Evolutionary conservation across 257 asterid species (phyloP).

Genomic region (Galeopsis tetrahit): DNA sequence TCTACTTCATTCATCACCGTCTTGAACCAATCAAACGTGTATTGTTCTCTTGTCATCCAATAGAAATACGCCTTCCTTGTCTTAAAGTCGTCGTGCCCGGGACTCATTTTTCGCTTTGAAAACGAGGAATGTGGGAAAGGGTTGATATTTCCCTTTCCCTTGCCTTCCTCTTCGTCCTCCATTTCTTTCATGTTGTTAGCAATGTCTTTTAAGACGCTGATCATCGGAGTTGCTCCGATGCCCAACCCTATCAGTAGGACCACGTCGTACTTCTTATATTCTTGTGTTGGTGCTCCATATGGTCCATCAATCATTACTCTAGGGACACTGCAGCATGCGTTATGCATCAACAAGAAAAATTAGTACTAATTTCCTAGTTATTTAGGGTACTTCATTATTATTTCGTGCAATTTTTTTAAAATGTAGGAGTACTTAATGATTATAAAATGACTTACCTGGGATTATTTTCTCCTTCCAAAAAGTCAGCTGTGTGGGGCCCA

Average conservation of each 20-base stretch:
- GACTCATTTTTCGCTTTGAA: constrained; percentile 37
- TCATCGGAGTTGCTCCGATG: constrained; percentile 92
- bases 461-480: constrained; percentile 61
- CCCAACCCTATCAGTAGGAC: constrained; percentile 82
- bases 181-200: constrained; percentile 78
- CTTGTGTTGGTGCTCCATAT: constrained; percentile 95
- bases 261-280: constrained; percentile 85
- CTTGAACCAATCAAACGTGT: constrained; percentile 86
- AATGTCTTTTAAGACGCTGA: constrained; percentile 83
- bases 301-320: constrained; percentile 81
- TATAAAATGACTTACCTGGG: constrained; percentile 57
- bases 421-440: not conserved
- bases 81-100: constrained; percentile 48
- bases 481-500: constrained; percentile 79
- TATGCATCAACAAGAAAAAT: too few species aligned
- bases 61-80: constrained; percentile 82
- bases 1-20: constrained; percentile 87
- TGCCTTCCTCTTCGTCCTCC: constrained; percentile 50
- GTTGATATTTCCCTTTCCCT: constrained; percentile 30
- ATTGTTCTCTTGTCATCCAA: constrained; percentile 93
- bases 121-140: constrained; percentile 32
- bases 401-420: too few species aligned
- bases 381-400: too few species aligned
- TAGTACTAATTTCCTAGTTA: too few species aligned
- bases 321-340: constrained; percentile 50